A percentile compares a stretch with the other conserved stretches of the same genome.
These are phyloP conservation scores for Scleroderma citrinum DNA, from an alignment of 768 basidiomycete species.

Conservation along the genomic window DNA sequence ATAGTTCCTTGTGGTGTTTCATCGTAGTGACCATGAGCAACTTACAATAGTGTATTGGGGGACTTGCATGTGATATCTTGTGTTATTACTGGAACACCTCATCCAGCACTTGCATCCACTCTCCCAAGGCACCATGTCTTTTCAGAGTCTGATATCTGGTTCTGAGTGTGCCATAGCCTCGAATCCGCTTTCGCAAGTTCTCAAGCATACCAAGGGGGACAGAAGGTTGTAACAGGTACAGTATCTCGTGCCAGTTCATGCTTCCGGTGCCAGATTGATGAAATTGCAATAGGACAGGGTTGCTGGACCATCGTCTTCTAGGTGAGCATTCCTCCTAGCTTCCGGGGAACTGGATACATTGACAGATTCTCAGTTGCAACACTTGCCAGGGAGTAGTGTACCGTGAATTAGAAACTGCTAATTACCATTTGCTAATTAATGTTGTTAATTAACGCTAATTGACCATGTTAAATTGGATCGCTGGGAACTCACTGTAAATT, in stretches of 20 bases:
- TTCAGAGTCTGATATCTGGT: constrained; percentile 78
- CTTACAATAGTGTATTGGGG: too few relatives aligned
- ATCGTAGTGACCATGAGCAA: too few relatives aligned
- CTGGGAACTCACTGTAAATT: neutral
- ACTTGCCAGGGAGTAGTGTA: constrained; percentile 39
- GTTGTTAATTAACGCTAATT: neutral
- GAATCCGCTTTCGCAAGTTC: constrained; percentile 84
- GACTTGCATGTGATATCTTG: too few relatives aligned
- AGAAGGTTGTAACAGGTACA: constrained; percentile 79
- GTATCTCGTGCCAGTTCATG: constrained; percentile 21
- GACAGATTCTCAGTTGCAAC: constrained; percentile 51
- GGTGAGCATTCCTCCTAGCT: constrained; percentile 33
- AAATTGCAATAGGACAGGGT: constrained; percentile 54
- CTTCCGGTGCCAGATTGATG: neutral
- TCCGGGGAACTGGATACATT: neutral
- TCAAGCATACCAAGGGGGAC: constrained; percentile 88
- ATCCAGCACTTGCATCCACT: neutral
- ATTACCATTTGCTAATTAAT: neutral
- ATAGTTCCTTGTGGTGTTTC: too few relatives aligned
- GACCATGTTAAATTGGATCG: neutral
- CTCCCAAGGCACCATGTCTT: constrained; percentile 44
- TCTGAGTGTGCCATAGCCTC: constrained; percentile 81
- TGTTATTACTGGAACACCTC: too few relatives aligned
- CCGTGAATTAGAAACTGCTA: neutral
- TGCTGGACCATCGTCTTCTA: constrained; percentile 67